Base-by-base conservation (phyloP, 306 rosid species). In the Hippophae gyantsensis region DNA sequence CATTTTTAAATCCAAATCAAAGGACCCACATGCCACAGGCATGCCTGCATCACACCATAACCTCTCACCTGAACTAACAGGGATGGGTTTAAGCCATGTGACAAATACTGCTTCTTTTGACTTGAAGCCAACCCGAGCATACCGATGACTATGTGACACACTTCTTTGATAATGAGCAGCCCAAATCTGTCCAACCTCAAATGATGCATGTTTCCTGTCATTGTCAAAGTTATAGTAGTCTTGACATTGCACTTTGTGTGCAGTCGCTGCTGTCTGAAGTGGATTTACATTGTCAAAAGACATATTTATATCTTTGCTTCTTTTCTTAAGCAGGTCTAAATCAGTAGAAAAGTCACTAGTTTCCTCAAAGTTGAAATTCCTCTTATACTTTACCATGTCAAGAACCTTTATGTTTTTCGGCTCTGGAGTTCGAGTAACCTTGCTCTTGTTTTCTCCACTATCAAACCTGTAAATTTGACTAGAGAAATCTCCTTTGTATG, bases 11-110 rank as follows among this genome's bases (percentile, higher is more conserved):
- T 42, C 50, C 23, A 69, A 58, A 6, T 48, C 63, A 54, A 62
- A 69, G 6, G 52, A 54, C 7, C 74, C 74, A 48, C 63, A 61
- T 41, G 74, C 61, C 48, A 69, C 64, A 56, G 74, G 68, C 56
- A 69, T 48, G 10, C 63, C 74, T 38, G 54, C 57, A 55, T 62
- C 68, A 56, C 74, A 62, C 74, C 63, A 69, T 27, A 47, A 55
- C 43, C 52, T 62, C 63, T 69, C 68, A 42, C 52, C 13, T 1
- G 27, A 46, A 48, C 52, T 48, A 56, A 56, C 51, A 2, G 74
- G 68, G 23, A 48, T 42, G 11, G 74, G 74, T 53, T 56, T 61
- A 25, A 62, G 56, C 68, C 74, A 62, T 54, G 53, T 55, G 50
- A 62, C 58, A 42, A 7, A 14, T 6, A 61, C 56, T 45, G 55